Evolutionary conservation across 805 yeast species (phyloP).

Genomic region (Yarrowia yakushimensis): DNA sequence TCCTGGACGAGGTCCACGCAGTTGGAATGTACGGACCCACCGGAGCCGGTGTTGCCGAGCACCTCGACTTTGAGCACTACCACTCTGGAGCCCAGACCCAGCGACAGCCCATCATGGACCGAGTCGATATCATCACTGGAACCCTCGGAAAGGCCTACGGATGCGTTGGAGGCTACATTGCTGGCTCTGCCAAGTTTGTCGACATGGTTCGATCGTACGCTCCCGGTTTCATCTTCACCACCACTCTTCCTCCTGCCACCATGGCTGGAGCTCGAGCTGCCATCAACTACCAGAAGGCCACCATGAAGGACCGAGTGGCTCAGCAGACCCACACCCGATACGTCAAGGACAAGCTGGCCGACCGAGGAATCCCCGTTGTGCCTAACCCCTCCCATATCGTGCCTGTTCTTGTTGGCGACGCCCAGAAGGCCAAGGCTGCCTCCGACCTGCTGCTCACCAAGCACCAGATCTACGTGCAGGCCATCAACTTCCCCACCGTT

Average conservation of each 20-base stretch:
- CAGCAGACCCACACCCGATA: constrained; percentile 86
- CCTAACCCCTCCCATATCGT: constrained; percentile 98
- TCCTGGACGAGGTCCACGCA: constrained; percentile 97
- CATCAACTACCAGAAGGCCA: constrained; percentile 74
- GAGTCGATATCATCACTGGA: constrained; percentile 95
- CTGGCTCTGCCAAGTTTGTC: constrained; percentile 75
- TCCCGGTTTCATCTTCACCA: constrained; percentile 96
- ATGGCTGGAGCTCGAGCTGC: constrained; percentile 95
- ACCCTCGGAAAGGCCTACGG: constrained; percentile 97
- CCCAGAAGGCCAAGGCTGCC: constrained; percentile 85
- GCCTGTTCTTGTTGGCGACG: constrained; percentile 92
- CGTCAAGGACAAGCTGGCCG: constrained; percentile 67
- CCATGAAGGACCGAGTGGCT: constrained; percentile 69
- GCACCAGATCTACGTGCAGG: constrained; percentile 91
- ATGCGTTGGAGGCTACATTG: constrained; percentile 95
- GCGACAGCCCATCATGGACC: constrained; percentile 65
- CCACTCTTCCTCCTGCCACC: constrained; percentile 93
- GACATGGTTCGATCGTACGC: constrained; percentile 97
- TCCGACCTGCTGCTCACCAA: constrained; percentile 82
- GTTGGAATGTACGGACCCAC: constrained; percentile 99
- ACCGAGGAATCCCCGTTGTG: constrained; percentile 85
- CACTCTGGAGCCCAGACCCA: constrained; percentile 56
- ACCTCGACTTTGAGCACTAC: constrained; percentile 82
- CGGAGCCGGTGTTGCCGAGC: constrained; percentile 99
- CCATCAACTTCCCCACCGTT: constrained; percentile 97